phyloP scores from a whole-genome alignment of 2,329 filamentous ascomycete species.

The Exophiala viscosa region DNA sequence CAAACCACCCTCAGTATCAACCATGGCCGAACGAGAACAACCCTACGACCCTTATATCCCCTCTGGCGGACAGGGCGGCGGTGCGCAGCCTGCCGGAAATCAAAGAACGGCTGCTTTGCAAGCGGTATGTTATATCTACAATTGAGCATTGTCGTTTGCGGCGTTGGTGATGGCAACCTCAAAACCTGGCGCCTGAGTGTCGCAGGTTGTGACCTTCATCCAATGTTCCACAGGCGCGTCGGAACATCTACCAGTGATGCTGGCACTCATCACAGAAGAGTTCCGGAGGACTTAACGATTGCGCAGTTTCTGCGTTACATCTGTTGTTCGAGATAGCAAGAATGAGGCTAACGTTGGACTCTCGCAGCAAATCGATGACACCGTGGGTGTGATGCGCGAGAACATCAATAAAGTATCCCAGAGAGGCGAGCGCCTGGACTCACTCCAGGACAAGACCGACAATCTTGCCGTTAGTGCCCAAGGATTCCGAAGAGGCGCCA shows the following conservation, averaged over 20 bases:
- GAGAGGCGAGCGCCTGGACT: slow-evolving; percentile 83
- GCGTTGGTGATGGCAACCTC: neutral
- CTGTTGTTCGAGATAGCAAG: neutral
- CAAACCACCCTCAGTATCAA: slow-evolving; percentile 24
- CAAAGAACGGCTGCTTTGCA: slow-evolving; percentile 71
- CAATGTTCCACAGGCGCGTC: neutral
- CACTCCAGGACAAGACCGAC: slow-evolving; percentile 86
- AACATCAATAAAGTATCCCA: slow-evolving; percentile 97
- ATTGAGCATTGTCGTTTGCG: neutral
- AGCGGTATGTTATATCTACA: slow-evolving; percentile 63
- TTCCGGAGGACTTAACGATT: neutral
- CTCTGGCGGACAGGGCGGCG: slow-evolving; percentile 50
- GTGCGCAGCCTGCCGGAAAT: slow-evolving; percentile 50
- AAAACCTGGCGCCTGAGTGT: slow-evolving; percentile 8
- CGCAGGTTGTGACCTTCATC: slow-evolving; percentile 2
- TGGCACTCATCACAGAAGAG: neutral
- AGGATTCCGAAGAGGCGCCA: slow-evolving; percentile 93
- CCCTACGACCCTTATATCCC: slow-evolving; percentile 91
- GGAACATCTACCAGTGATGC: neutral
- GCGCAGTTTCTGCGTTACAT: neutral
- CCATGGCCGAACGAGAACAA: slow-evolving; percentile 56
- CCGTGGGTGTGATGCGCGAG: slow-evolving; percentile 89
- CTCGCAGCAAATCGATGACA: slow-evolving; percentile 92
- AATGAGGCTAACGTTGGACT: neutral
- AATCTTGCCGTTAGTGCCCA: slow-evolving; percentile 90